phyloP scores from a whole-genome alignment of 805 yeast genomes.

The Myxozyma mucilagina region DNA sequence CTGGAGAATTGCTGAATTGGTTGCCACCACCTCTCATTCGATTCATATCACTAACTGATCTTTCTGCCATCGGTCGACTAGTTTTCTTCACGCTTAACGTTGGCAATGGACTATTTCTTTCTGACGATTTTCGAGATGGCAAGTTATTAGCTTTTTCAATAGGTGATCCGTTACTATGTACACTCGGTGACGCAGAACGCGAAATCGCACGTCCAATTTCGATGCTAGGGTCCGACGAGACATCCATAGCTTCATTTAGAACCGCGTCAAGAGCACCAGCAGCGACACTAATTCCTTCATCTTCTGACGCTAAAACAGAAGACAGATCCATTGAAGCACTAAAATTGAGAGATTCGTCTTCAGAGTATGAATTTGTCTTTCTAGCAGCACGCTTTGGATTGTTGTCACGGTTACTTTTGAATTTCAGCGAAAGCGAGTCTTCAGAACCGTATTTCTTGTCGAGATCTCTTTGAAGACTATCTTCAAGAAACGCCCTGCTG shows the following conservation, averaged over 20 bases:
- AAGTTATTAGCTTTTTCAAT: background rate
- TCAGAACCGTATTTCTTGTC: background rate
- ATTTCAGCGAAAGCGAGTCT: background rate
- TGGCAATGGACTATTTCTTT: conserved; percentile 5
- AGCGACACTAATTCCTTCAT: conserved; percentile 9
- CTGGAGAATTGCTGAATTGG: conserved; percentile 3
- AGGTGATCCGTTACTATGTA: background rate
- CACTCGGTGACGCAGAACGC: background rate
- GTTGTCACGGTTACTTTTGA: background rate
- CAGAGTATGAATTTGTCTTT: background rate
- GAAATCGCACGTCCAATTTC: conserved; percentile 1
- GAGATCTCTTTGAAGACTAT: conserved; percentile 7
- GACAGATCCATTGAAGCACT: background rate
- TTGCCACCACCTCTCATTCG: conserved; percentile 10
- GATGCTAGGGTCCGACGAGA: conserved; percentile 1
- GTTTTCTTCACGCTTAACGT: background rate
- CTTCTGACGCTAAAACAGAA: background rate
- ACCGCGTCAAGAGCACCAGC: conserved; percentile 15
- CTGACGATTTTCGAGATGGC: conserved; percentile 12
- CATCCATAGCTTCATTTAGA: conserved; percentile 4
- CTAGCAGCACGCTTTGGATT: too few relatives aligned
- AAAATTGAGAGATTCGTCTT: background rate
- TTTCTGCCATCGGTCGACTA: conserved; percentile 6
- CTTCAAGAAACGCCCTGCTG: conserved; percentile 13
- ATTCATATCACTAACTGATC: conserved; percentile 14